Conservation (phyloP, 1,139 yeast genomes). For the Lodderomyces elongisporus region DNA sequence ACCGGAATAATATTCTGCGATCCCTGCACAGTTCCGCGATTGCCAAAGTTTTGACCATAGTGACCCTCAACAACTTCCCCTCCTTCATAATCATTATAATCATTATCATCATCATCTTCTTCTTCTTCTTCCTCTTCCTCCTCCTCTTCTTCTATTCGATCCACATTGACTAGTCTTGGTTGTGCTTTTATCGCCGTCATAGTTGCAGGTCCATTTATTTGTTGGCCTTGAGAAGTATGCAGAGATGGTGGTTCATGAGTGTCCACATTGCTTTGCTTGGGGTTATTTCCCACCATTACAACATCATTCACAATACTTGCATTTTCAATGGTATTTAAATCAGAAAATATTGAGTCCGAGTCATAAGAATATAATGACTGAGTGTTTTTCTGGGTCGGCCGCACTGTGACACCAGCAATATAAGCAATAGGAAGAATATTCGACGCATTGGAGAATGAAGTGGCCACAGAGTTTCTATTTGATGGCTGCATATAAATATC, state of each 20-base stretch:
- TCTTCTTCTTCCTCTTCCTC: slow-evolving; percentile 35
- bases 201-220: slow-evolving; percentile 22
- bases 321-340: slow-evolving; percentile 46
- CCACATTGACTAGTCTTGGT: slow-evolving; percentile 59
- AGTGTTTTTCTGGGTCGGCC: slow-evolving; percentile 46
- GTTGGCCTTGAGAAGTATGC: not conserved
- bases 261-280: slow-evolving; percentile 1
- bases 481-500: slow-evolving; percentile 22
- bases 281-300: slow-evolving; percentile 18
- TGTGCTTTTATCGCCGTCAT: slow-evolving; percentile 70
- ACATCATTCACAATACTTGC: slow-evolving; percentile 53
- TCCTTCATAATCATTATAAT: slow-evolving; percentile 11
- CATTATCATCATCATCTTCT: slow-evolving; percentile 15
- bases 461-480: slow-evolving; percentile 44
- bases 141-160: slow-evolving; percentile 46
- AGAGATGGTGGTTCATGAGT: slow-evolving; percentile 1
- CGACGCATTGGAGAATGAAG: slow-evolving; percentile 68
- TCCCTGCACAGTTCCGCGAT: slow-evolving; percentile 1
- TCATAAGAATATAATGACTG: slow-evolving; percentile 46
- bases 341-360: slow-evolving; percentile 49
- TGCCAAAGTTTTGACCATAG: not conserved
- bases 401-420: slow-evolving; percentile 86
- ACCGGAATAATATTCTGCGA: not conserved
- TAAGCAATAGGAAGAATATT: slow-evolving; percentile 91
- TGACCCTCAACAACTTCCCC: slow-evolving; percentile 22